A percentile compares a stretch with the other conserved stretches of the same genome.
Evolutionary conservation across 1,284 basidiomycete genomes (phyloP).

Genomic region (Sporisorium exsertum): DNA sequence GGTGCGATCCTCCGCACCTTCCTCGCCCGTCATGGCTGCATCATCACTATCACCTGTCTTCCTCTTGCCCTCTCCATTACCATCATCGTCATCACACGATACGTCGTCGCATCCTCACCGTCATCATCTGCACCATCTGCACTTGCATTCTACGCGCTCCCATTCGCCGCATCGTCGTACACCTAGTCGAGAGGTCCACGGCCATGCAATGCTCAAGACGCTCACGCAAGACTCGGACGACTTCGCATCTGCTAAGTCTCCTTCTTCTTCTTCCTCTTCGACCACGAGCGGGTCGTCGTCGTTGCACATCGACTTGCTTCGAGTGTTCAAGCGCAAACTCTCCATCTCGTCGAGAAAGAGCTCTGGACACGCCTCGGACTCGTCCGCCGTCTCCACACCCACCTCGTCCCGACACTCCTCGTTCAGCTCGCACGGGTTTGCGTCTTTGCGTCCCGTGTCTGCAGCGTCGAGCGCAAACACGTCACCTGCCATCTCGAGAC

Average conservation of each 20-base stretch:
- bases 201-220: constrained; percentile 25
- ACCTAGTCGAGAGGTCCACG: constrained; percentile 6
- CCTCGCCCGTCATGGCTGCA: constrained; percentile 37
- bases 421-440: constrained; percentile 34
- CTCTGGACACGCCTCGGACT: constrained; percentile 15
- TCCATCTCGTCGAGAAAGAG: constrained; percentile 14
- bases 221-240: constrained; percentile 32
- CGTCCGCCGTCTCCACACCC: constrained; percentile 34
- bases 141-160: background rate
- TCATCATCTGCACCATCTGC: background rate
- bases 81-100: constrained; percentile 7
- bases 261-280: constrained; percentile 10
- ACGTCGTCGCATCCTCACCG: constrained; percentile 12
- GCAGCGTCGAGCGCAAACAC: constrained; percentile 40
- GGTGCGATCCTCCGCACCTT: constrained; percentile 39
- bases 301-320: constrained; percentile 28
- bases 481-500: constrained; percentile 36
- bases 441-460: constrained; percentile 24
- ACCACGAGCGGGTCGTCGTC: background rate
- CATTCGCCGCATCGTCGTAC: constrained; percentile 12
- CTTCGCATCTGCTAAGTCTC: constrained; percentile 3
- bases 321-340: constrained; percentile 20
- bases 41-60: constrained; percentile 29
- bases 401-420: constrained; percentile 36
- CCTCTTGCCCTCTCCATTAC: constrained; percentile 26